A percentile compares a stretch with the other conserved stretches of the same genome.
These are phyloP conservation scores for Crucihimalaya himalaica DNA, from an alignment of 345 rosid species.

Conservation along the genomic window DNA sequence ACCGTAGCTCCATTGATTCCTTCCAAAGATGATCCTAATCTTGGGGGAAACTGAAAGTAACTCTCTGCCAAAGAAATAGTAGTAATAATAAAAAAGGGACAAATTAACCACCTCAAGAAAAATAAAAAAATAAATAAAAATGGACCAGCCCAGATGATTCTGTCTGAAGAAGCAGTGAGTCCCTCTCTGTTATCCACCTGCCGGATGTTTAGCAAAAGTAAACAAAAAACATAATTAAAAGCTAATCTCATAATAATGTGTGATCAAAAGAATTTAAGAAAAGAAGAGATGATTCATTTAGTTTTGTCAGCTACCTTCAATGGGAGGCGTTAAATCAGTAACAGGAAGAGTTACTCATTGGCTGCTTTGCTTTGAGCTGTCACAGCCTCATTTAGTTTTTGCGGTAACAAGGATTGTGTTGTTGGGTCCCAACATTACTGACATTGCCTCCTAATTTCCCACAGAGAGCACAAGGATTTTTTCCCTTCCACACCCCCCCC, in stretches of 20 bases:
- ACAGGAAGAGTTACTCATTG: constrained; percentile 40
- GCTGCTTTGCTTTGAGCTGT: constrained; percentile 47
- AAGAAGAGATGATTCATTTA: constrained; percentile 20
- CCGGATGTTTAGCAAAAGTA: constrained; percentile 41
- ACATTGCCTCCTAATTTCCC: constrained; percentile 42
- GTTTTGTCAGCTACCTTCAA: constrained; percentile 39
- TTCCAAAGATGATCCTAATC: constrained; percentile 8
- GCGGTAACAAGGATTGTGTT: constrained; percentile 26
- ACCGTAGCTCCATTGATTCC: background rate
- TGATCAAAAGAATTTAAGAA: constrained; percentile 24
- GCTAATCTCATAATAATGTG: constrained; percentile 34
- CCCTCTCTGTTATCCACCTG: constrained; percentile 37
- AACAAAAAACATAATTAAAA: constrained; percentile 2
- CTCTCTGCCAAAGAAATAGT: constrained; percentile 10
- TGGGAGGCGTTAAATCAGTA: constrained; percentile 39
- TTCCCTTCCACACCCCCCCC: constrained; percentile 44
- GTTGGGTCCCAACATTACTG: constrained; percentile 53
- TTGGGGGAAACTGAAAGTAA: background rate
- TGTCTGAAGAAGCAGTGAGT: constrained; percentile 36
- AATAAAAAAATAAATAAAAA: too few relatives aligned
- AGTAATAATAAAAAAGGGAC: background rate
- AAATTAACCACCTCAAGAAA: too few relatives aligned
- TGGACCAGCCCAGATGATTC: constrained; percentile 37
- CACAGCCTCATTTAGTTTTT: constrained; percentile 40
- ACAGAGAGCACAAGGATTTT: constrained; percentile 44